Evolutionary conservation across 495 filamentous ascomycete species (phyloP).

Genomic region (Wilcoxina mikolae): DNA sequence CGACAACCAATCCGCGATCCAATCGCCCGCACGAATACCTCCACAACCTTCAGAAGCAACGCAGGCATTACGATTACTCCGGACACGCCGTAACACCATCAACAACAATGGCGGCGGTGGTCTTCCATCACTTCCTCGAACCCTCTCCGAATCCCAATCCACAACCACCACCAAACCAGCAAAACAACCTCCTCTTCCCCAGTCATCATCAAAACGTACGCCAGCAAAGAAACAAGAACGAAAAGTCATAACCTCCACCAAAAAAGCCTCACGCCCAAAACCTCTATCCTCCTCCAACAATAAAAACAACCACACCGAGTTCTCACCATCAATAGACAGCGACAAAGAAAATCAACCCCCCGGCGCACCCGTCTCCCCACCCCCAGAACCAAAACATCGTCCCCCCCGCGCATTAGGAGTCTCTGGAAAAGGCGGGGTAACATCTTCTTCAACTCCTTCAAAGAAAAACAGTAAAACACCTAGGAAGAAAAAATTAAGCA

Average conservation of each 20-base stretch:
- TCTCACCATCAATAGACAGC: conserved; percentile 20
- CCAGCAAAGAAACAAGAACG: conserved; percentile 14
- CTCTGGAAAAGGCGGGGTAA: conserved; percentile 13
- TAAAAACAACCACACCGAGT: neutral
- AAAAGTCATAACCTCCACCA: conserved; percentile 11
- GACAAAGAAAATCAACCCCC: conserved; percentile 25
- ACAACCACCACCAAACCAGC: neutral
- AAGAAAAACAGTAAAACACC: conserved; percentile 7
- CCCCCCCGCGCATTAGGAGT: conserved; percentile 8
- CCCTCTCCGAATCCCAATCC: conserved; percentile 4
- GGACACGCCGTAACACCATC: conserved; percentile 7
- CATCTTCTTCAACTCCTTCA: neutral
- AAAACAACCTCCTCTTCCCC: neutral
- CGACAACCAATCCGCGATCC: conserved; percentile 27
- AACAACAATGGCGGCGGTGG: neutral
- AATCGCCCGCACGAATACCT: conserved; percentile 12
- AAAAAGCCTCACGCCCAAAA: conserved; percentile 16
- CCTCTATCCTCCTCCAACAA: neutral
- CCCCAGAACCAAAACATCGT: conserved; percentile 14
- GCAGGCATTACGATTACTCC: conserved; percentile 21
- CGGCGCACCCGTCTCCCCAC: conserved; percentile 24
- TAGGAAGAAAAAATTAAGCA: too few species aligned
- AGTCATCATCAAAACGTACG: neutral
- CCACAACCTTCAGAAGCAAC: conserved; percentile 21
- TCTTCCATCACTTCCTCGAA: neutral